Conservation (phyloP, 345 rosid species). For the Melastoma malabathricum region DNA sequence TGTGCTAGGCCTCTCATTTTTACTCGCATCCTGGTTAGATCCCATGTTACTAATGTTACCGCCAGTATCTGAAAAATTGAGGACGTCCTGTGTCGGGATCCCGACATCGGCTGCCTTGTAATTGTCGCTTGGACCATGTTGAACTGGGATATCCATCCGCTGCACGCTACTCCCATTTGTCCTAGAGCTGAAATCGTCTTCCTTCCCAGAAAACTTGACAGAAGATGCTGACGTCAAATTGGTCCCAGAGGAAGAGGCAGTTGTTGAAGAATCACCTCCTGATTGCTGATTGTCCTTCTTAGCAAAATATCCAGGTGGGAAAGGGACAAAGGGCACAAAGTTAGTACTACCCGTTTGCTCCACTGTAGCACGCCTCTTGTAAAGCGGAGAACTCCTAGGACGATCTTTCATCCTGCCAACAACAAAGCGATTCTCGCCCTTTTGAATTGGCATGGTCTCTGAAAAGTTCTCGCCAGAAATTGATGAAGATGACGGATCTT, state of each 20-base stretch:
- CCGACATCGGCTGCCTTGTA: constrained; percentile 5
- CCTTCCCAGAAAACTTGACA: constrained; percentile 14
- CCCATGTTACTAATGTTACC: constrained; percentile 6
- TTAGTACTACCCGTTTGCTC: constrained; percentile 48
- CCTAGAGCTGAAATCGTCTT: constrained; percentile 3
- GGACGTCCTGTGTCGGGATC: constrained; percentile 12
- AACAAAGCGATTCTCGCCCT: constrained; percentile 73
- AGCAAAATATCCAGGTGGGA: constrained; percentile 71
- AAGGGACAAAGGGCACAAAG: constrained; percentile 71
- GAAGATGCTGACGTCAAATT: constrained; percentile 12
- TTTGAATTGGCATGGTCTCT: constrained; percentile 62
- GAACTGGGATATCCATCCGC: constrained; percentile 13
- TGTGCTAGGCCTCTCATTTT: constrained; percentile 4
- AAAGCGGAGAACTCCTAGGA: constrained; percentile 52
- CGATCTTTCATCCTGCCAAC: constrained; percentile 73
- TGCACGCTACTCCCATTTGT: constrained; percentile 6
- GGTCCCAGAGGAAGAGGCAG: constrained; percentile 14
- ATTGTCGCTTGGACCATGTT: constrained; percentile 6
- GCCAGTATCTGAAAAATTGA: constrained; percentile 8
- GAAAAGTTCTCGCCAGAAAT: constrained; percentile 46
- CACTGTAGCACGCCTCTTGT: constrained; percentile 41
- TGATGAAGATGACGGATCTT: constrained; percentile 24
- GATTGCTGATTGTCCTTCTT: constrained; percentile 30
- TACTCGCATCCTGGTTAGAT: constrained; percentile 4
- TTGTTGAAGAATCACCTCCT: constrained; percentile 8